Conservation (phyloP, 116 monocot genomes). For the Thalassia testudinum region DNA sequence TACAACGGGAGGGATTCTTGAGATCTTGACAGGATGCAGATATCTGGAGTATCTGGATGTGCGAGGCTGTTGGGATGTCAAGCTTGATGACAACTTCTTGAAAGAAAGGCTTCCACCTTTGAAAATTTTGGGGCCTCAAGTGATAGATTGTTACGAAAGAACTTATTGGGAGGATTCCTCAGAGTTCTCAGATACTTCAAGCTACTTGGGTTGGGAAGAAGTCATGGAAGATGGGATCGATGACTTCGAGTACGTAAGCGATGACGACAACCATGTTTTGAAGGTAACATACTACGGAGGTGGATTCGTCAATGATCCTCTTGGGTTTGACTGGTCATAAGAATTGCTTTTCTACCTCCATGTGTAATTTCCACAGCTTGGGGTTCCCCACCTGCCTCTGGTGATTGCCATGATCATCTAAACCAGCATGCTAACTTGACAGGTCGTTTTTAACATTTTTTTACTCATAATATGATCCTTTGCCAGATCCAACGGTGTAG, state of each 20-base stretch:
- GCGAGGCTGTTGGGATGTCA: constrained; percentile 85
- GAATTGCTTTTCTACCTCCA: constrained; percentile 74
- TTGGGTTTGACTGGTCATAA: constrained; percentile 68
- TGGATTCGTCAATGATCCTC: constrained; percentile 37
- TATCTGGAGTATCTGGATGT: constrained; percentile 71
- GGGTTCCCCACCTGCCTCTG: too few species aligned
- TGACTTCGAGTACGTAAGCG: constrained; percentile 11
- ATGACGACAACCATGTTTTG: constrained; percentile 36
- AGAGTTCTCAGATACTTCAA: constrained; percentile 54
- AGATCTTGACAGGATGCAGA: constrained; percentile 56
- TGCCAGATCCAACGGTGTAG: too few species aligned
- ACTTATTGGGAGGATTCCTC: constrained; percentile 69
- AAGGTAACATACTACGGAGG: constrained; percentile 76
- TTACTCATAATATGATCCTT: too few species aligned
- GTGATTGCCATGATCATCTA: too few species aligned
- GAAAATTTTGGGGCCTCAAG: constrained; percentile 59
- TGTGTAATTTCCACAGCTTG: not conserved
- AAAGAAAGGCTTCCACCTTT: constrained; percentile 38
- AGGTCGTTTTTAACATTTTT: too few species aligned
- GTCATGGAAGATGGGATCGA: constrained; percentile 18
- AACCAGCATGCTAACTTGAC: too few species aligned
- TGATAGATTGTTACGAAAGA: constrained; percentile 23
- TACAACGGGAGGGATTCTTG: constrained; percentile 35
- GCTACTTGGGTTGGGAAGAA: constrained; percentile 63
- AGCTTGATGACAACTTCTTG: constrained; percentile 51